Conservation (phyloP, 2,329 filamentous ascomycete genomes). For the Fusarium circinatum region DNA sequence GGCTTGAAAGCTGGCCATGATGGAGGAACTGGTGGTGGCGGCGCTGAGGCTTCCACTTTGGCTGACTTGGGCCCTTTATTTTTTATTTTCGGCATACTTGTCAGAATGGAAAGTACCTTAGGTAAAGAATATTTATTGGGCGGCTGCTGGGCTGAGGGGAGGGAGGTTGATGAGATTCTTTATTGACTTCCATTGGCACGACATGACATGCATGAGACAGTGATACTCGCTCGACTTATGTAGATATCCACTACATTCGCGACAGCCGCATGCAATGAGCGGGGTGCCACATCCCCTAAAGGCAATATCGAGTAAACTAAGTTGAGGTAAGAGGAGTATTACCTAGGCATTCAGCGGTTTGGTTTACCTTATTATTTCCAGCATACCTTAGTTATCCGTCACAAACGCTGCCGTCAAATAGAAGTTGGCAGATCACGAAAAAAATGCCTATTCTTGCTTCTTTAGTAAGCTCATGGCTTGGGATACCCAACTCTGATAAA, state of each 20-base stretch:
- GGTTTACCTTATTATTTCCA: not conserved
- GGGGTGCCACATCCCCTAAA: slow-evolving; percentile 10
- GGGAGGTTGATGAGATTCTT: not conserved
- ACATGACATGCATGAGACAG: not conserved
- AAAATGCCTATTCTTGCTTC: slow-evolving; percentile 13
- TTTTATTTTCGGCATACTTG: slow-evolving; percentile 48
- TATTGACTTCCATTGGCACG: not conserved
- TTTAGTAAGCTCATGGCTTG: slow-evolving; percentile 33
- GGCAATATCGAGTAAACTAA: not conserved
- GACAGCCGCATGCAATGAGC: slow-evolving; percentile 19
- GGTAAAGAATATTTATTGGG: not conserved
- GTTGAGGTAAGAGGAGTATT: not conserved
- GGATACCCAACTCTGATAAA: slow-evolving; percentile 29
- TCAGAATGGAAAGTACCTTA: not conserved
- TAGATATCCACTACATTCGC: not conserved
- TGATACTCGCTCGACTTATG: not conserved
- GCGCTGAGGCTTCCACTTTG: slow-evolving; percentile 28
- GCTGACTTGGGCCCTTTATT: slow-evolving; percentile 45
- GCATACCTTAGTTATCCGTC: not conserved
- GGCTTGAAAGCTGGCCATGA: slow-evolving; percentile 80
- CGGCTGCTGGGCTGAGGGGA: not conserved
- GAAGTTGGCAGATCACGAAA: not conserved
- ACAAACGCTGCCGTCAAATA: not conserved
- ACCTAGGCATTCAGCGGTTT: not conserved
- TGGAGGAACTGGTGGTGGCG: slow-evolving; percentile 46